A percentile compares a stretch with the other conserved stretches of the same genome.
phyloP scores from a whole-genome alignment of 176 grass and related monocot genomes.

The Ensete glaucum region DNA sequence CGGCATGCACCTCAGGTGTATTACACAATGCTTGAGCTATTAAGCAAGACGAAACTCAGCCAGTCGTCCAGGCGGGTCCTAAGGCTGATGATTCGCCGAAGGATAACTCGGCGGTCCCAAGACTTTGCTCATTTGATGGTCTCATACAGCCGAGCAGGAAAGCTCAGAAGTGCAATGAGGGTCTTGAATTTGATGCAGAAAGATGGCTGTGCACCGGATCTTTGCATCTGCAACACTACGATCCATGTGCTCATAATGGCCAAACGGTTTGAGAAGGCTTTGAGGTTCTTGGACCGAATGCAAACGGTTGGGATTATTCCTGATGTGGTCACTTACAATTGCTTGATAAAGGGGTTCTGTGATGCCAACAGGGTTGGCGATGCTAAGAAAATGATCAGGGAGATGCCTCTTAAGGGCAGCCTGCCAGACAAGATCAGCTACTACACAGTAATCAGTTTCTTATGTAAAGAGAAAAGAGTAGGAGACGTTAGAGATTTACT shows the following conservation, averaged over 20 bases:
- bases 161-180: conserved; percentile 76
- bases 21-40: conserved; percentile 64
- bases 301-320: conserved; percentile 41
- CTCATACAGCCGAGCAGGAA: conserved; percentile 67
- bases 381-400: conserved; percentile 43
- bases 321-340: conserved; percentile 56
- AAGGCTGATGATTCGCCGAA: conserved; percentile 69
- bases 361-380: conserved; percentile 35
- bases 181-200: conserved; percentile 92
- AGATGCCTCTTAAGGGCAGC: conserved; percentile 52
- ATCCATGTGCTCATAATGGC: conserved; percentile 75
- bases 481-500: conserved; percentile 52
- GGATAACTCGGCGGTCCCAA: conserved; percentile 29
- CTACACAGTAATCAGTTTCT: conserved; percentile 78
- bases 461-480: conserved; percentile 72
- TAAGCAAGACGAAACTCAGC: conserved; percentile 73
- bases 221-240: conserved; percentile 52
- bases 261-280: conserved; percentile 44
- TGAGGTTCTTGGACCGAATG: conserved; percentile 60
- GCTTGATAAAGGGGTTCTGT: conserved; percentile 80
- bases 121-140: conserved; percentile 72
- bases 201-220: conserved; percentile 55
- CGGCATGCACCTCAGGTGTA: conserved; percentile 72
- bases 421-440: conserved; percentile 78
- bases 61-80: conserved; percentile 59